A percentile compares a stretch with the other conserved stretches of the same genome.
Conservation (phyloP, 2,329 filamentous ascomycete species). For the Aspergillus japonicus region DNA sequence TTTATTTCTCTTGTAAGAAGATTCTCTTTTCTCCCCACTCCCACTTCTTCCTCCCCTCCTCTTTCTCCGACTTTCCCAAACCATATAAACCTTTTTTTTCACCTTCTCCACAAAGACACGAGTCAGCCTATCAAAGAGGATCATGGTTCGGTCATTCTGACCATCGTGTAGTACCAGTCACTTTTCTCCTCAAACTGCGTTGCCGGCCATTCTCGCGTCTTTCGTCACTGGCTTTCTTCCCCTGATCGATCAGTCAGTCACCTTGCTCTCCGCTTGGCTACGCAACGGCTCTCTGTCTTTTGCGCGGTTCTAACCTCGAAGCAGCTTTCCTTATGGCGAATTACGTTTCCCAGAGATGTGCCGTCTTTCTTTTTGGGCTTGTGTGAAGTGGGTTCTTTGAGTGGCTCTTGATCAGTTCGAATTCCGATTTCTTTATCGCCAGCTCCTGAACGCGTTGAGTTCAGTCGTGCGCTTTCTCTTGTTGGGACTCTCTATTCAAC, state of each 20-base stretch:
- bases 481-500: slow-evolving; percentile 18
- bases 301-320: slow-evolving; percentile 22
- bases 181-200: not conserved
- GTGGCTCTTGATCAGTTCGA: slow-evolving; percentile 37
- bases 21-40: slow-evolving; percentile 1
- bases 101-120: slow-evolving; percentile 4
- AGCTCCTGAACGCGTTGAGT: slow-evolving; percentile 25
- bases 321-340: slow-evolving; percentile 43
- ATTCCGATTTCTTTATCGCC: slow-evolving; percentile 26
- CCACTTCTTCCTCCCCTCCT: not conserved
- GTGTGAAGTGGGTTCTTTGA: slow-evolving; percentile 44
- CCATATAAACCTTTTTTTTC: not conserved
- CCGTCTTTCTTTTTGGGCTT: slow-evolving; percentile 44
- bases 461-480: slow-evolving; percentile 21
- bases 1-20: slow-evolving; percentile 6
- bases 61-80: slow-evolving; percentile 3
- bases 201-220: not conserved
- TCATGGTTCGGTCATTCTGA: slow-evolving; percentile 23
- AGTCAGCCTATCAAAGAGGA: slow-evolving; percentile 4
- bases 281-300: slow-evolving; percentile 6
- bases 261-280: slow-evolving; percentile 6
- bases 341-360: slow-evolving; percentile 45
- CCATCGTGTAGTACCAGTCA: slow-evolving; percentile 24
- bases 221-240: not conserved
- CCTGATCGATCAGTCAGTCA: not conserved